Evolutionary conservation across 2,329 filamentous ascomycete genomes (phyloP), one percentile per base, ranked within the genome.

Genomic region (Botrytis sinoallii): DNA sequence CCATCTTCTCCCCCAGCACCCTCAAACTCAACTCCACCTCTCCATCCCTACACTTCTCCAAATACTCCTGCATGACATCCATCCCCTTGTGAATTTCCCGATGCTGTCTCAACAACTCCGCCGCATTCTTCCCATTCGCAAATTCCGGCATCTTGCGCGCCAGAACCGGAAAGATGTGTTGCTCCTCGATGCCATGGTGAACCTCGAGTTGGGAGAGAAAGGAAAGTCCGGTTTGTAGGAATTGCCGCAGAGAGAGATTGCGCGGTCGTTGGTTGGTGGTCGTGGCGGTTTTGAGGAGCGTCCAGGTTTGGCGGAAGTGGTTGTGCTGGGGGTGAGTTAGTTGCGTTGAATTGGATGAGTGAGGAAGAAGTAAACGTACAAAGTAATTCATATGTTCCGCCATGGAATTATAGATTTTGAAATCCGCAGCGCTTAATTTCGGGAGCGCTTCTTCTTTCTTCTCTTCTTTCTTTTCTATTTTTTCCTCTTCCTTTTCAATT

Each of bases 101-200:
- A 81, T 97, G 94, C 84, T 97, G 93, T 12, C 84, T 86, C 69
- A 96, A 82, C 65, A 96, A 83, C 79, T 92, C 87, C 22, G 91
- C 86, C n/a, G 88, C 86, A 38, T 82, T 80, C 35, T 85, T 84
- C 70, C 80, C 78, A 20, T 80, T 75, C 55, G 85, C 85, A 80
- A 97, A 97, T 77, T 92, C 91, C 8, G 92, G 90, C 93, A 97
- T 97, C 77, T 89, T 90, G 78, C 84, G 85, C 20, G 92, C 93
- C 2, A 97, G 87, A 0, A 91, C 80, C 1, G 94, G 95, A 82
- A 97, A 97, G 59, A 97, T 86, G 81, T 94, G 89, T 44, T 85
- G 83, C 82, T 98, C 94, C 82, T 97, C 95, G 79, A 97, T 95
- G 73, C 84, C 85, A 84, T 97, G 95, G 83, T 97, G 94, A 73